Base-by-base conservation (phyloP, 2,329 filamentous ascomycete genomes). In the Aureobasidium sp. region DNA sequence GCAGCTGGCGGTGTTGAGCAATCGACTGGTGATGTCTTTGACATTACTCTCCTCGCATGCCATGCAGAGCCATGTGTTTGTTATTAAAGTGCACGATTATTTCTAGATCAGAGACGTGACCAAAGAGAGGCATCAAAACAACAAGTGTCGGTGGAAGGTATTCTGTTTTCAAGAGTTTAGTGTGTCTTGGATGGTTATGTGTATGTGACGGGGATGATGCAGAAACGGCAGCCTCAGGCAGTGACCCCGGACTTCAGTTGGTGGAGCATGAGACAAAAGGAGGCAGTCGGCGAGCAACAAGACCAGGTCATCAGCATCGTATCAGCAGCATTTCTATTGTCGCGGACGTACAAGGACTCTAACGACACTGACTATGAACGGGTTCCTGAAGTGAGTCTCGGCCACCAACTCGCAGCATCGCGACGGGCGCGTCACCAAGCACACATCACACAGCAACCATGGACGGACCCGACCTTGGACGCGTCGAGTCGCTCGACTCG, bases 401-500 rank as follows among this genome's bases (percentile, higher is more conserved):
- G 19, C 5, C 35, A 38, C 6, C 11, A 25, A 49, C 55, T 38
- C 31, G 55, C 40, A 58, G 19, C 4, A 47, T 33, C 4, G 31
- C 31, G 29, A 37, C 21, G n/a, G 29, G 23, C 51, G 51, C 51
- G 38, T 55, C 27, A 37, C 25, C 23, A 33, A 31, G 17, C 9
- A 5, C 10, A 17, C 25, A 47, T 8, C 21, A 35, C 40, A 38
- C 42, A 60, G 35, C 15, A 51, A n/a, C 58, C 25, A 60, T 60
- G 58, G 58, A 60, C 23, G 46, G 46, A 25, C 46, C 49, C 2
- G 46, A 60, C 1, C 46, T 60, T 23, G 17, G 21, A 19, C 47
- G 58, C 31, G 37, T 43, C 43, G 55, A 58, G 55, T 58, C 55
- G 31, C 13, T 49, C 25, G 55, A 58, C 23, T 31, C 38, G 3